Evolutionary conservation across 768 basidiomycete genomes (phyloP).

Genomic region (Daedaleopsis nitida): DNA sequence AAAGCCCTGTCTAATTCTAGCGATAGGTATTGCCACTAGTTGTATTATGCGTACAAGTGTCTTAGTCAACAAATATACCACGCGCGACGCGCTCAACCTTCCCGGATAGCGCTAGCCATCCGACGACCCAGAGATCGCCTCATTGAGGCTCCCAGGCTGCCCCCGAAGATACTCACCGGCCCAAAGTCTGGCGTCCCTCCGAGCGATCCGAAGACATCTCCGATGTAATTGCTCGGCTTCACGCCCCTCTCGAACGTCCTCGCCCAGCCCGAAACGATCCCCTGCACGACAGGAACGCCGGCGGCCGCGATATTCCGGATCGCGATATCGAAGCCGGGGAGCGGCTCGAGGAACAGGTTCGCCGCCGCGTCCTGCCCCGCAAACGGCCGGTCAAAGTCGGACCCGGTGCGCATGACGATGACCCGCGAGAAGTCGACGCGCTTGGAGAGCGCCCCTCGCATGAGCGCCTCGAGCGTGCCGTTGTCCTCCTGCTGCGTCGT

Average conservation of each 20-base stretch:
- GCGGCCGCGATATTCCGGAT: slow-evolving; percentile 40
- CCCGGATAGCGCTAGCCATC: too few relatives aligned
- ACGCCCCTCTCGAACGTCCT: slow-evolving; percentile 35
- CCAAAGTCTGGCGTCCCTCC: slow-evolving; percentile 33
- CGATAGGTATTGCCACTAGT: too few relatives aligned
- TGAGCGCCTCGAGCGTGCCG: slow-evolving; percentile 39
- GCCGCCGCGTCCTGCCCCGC: slow-evolving; percentile 25
- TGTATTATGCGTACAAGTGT: too few relatives aligned
- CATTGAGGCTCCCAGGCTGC: too few relatives aligned
- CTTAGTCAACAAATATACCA: too few relatives aligned
- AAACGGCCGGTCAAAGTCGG: slow-evolving; percentile 36
- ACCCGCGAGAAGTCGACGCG: slow-evolving; percentile 40
- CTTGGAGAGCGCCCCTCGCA: slow-evolving; percentile 35
- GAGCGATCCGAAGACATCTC: slow-evolving; percentile 32
- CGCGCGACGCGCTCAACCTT: too few relatives aligned
- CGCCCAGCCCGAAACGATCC: slow-evolving; percentile 39
- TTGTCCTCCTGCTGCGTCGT: slow-evolving; percentile 45
- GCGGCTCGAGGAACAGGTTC: slow-evolving; percentile 33
- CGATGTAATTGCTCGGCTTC: slow-evolving; percentile 32
- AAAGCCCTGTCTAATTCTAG: too few relatives aligned
- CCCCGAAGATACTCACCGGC: slow-evolving; percentile 13
- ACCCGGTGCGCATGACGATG: slow-evolving; percentile 41
- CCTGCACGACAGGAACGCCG: slow-evolving; percentile 40
- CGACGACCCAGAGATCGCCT: too few relatives aligned
- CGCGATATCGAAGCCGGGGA: slow-evolving; percentile 35